phyloP scores from a whole-genome alignment of 345 rosid genomes.

The Salix exigua region DNA sequence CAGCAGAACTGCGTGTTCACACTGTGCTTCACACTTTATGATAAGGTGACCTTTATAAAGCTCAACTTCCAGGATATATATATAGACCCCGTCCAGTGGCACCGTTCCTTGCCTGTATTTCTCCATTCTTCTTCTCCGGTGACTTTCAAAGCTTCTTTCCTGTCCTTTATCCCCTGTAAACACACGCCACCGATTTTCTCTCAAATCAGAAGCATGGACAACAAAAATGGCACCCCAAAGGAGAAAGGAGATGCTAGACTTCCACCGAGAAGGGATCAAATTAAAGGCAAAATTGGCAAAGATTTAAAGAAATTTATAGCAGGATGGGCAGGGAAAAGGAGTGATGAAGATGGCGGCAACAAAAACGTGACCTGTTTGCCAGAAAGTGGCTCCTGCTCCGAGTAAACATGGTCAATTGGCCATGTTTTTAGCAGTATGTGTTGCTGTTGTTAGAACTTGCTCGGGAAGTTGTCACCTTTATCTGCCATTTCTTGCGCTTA shows the following conservation, averaged over 20 bases:
- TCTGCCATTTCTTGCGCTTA: background rate
- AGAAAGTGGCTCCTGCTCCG: background rate
- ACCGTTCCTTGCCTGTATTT: background rate
- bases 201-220: background rate
- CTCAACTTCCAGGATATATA: background rate
- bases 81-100: background rate
- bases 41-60: background rate
- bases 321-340: background rate
- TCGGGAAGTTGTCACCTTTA: background rate
- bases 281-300: background rate
- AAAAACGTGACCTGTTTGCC: background rate
- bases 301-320: background rate
- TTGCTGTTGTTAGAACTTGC: background rate
- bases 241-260: background rate
- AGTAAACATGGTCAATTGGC: background rate
- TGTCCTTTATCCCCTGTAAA: background rate
- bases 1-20: background rate
- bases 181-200: background rate
- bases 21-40: background rate
- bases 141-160: background rate
- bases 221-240: background rate
- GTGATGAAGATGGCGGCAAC: background rate
- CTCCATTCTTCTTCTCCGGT: background rate
- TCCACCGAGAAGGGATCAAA: conserved; percentile 9
- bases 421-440: background rate